A percentile compares a stretch with the other conserved stretches of the same genome.
phyloP scores from a whole-genome alignment of 2,329 filamentous ascomycete genomes.

The Fusarium subglutinans region DNA sequence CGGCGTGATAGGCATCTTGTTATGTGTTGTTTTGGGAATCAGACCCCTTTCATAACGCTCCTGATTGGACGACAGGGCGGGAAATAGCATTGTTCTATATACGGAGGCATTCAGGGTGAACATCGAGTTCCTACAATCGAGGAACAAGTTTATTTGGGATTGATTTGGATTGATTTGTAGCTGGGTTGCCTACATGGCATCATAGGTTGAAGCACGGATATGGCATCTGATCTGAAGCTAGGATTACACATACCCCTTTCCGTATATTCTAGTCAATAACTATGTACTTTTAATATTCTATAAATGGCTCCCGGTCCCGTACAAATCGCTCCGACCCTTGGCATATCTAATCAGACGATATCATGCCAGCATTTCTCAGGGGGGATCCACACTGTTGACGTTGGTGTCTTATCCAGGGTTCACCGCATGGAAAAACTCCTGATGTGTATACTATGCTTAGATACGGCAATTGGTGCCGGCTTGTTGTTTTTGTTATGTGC shows the following conservation, averaged over 20 bases:
- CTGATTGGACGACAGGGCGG: constrained; percentile 1
- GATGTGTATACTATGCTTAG: not conserved
- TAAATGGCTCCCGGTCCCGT: constrained; percentile 16
- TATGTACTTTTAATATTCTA: constrained; percentile 32
- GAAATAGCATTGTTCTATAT: constrained; percentile 26
- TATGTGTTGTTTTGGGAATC: constrained; percentile 27
- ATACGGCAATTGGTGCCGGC: not conserved
- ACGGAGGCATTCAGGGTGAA: constrained; percentile 9
- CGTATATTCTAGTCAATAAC: constrained; percentile 40
- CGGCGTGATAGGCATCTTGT: constrained; percentile 29
- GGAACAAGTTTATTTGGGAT: constrained; percentile 18
- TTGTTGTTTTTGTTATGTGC: not conserved
- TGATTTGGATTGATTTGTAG: not conserved
- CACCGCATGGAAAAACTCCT: constrained; percentile 8
- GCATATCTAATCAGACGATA: constrained; percentile 18
- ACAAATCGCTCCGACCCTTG: not conserved
- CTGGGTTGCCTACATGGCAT: constrained; percentile 8
- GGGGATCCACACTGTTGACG: constrained; percentile 3
- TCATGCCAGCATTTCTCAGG: constrained; percentile 11
- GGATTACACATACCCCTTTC: constrained; percentile 44
- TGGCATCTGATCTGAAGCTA: constrained; percentile 28
- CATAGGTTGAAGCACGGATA: constrained; percentile 12
- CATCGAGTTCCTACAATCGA: constrained; percentile 7
- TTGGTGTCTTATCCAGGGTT: not conserved
- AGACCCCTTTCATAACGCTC: constrained; percentile 4